A percentile compares a stretch with the other conserved stretches of the same genome.
Evolutionary conservation across 1,139 yeast genomes (phyloP).

Genomic region (Scheffersomyces quercinus): DNA sequence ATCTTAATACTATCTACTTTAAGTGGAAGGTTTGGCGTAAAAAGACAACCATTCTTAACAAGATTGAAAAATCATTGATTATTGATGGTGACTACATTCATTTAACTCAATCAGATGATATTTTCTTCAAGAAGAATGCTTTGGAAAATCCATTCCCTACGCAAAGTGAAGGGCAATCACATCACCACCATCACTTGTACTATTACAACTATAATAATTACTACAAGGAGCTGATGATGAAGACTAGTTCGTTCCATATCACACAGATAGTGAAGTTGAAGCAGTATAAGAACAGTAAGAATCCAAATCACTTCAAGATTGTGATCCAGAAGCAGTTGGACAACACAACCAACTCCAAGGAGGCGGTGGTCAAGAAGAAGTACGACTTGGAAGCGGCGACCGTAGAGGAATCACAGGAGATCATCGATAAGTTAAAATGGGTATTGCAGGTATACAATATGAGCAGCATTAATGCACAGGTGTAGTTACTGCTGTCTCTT

Average conservation of each 20-base stretch:
- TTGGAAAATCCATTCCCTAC: conserved; percentile 30
- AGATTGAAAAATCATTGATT: conserved; percentile 81
- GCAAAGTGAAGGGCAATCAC: conserved; percentile 15
- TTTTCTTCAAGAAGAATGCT: conserved; percentile 52
- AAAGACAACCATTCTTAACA: conserved; percentile 77
- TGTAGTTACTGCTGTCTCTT: no score
- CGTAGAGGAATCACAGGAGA: conserved; percentile 66
- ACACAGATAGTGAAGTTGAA: conserved; percentile 76
- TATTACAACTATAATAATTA: conserved; percentile 55
- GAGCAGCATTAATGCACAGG: conserved; percentile 10
- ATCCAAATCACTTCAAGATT: conserved; percentile 79
- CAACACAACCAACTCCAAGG: conserved; percentile 39
- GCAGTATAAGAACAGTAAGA: conserved; percentile 63
- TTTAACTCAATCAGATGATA: conserved; percentile 74
- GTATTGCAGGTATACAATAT: conserved; percentile 52
- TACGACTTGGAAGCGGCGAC: conserved; percentile 83
- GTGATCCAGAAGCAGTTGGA: conserved; percentile 64
- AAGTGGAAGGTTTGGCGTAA: conserved; percentile 85
- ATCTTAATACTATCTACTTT: conserved; percentile 42
- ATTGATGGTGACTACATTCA: conserved; percentile 94
- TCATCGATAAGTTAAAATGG: conserved; percentile 64
- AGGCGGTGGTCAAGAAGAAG: conserved; percentile 54
- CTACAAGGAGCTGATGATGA: conserved; percentile 51
- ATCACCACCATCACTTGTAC: conserved; percentile 43
- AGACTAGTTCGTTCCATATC: conserved; percentile 85